These are phyloP conservation scores for Monilinia polystroma DNA, from an alignment of 2,329 filamentous ascomycete genomes.

Conservation along the genomic window DNA sequence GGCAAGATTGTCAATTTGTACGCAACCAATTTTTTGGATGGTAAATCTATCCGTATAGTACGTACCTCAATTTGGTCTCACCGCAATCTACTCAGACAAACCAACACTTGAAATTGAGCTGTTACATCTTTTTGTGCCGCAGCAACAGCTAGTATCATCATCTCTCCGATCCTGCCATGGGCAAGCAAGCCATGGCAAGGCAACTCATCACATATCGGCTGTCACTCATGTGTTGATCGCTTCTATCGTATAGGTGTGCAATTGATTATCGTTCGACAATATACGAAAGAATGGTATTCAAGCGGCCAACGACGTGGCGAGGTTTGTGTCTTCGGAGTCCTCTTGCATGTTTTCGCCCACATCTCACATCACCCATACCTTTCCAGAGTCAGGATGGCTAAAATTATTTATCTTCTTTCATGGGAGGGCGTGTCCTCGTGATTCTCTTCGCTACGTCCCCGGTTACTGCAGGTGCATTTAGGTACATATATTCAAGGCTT, in stretches of 20 bases:
- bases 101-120: slow-evolving; percentile 13
- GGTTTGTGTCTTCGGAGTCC: not conserved
- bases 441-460: slow-evolving; percentile 14
- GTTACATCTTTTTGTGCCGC: slow-evolving; percentile 14
- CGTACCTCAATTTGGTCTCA: slow-evolving; percentile 3
- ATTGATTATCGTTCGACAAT: slow-evolving; percentile 6
- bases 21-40: not conserved
- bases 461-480: slow-evolving; percentile 26
- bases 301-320: slow-evolving; percentile 16
- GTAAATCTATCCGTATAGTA: not conserved
- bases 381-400: not conserved
- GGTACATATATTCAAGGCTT: slow-evolving; percentile 29
- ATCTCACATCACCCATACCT: slow-evolving; percentile 15
- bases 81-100: slow-evolving; percentile 14
- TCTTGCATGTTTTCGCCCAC: slow-evolving; percentile 8
- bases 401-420: slow-evolving; percentile 8
- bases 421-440: slow-evolving; percentile 21
- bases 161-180: slow-evolving; percentile 1
- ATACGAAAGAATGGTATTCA: slow-evolving; percentile 9
- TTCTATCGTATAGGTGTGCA: not conserved
- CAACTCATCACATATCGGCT: not conserved
- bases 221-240: not conserved
- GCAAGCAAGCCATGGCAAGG: slow-evolving; percentile 1
- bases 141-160: slow-evolving; percentile 14
- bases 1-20: slow-evolving; percentile 3